Percentiles rank a stretch among this genome's conserved stretches.
These are phyloP conservation scores for Annulohypoxylon stygium DNA, from an alignment of 495 filamentous ascomycete species.

Conservation along the genomic window DNA sequence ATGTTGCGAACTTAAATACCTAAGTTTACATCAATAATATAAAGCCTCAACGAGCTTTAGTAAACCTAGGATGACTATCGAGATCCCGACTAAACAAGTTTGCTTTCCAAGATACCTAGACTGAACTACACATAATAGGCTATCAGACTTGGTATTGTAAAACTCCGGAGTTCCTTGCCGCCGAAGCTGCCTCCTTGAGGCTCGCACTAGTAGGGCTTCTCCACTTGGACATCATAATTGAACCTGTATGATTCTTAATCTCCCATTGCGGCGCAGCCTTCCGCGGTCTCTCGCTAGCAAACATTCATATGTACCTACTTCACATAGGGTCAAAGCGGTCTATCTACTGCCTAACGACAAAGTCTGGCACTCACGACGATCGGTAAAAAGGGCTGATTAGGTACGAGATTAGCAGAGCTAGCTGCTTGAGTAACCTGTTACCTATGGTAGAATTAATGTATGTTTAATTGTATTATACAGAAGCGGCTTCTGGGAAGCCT, in stretches of 20 bases:
- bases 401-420: conserved; percentile 6
- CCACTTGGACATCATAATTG: background rate
- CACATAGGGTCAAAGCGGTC: background rate
- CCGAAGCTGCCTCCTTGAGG: background rate
- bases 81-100: no score
- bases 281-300: background rate
- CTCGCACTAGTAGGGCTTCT: background rate
- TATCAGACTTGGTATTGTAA: background rate
- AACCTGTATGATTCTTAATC: background rate
- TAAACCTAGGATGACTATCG: background rate
- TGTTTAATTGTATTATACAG: conserved; percentile 12
- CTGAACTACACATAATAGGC: background rate
- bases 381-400: background rate
- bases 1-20: background rate
- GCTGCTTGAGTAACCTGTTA: conserved; percentile 8
- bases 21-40: background rate
- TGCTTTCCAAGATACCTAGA: background rate
- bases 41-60: background rate
- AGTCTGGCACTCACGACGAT: background rate
- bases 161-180: background rate
- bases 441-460: conserved; percentile 11
- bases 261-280: background rate
- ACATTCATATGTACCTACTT: background rate
- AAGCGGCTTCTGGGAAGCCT: conserved; percentile 1
- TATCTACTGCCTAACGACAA: background rate